These are phyloP conservation scores for Lachancea sp. DNA, from an alignment of 805 yeast species.

Conservation along the genomic window DNA sequence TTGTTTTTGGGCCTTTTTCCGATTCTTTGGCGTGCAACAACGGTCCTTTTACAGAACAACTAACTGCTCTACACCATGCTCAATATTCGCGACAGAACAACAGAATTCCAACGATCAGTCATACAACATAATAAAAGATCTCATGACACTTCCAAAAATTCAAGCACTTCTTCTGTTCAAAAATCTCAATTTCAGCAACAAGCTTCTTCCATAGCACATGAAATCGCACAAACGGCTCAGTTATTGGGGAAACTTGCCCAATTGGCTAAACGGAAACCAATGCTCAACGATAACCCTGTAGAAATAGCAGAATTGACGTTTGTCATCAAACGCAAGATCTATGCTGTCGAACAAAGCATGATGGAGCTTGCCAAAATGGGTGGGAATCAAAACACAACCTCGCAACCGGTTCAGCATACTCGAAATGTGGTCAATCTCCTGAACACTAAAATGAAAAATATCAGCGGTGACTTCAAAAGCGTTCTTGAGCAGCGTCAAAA, in stretches of 20 bases:
- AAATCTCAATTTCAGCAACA: conserved; percentile 58
- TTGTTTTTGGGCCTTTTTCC: too few relatives aligned
- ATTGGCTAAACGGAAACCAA: conserved; percentile 81
- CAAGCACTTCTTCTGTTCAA: conserved; percentile 23
- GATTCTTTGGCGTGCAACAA: too few relatives aligned
- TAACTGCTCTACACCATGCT: too few relatives aligned
- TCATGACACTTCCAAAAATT: conserved; percentile 20
- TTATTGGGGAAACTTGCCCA: conserved; percentile 71
- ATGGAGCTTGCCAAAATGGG: conserved; percentile 54
- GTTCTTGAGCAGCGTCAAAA: conserved; percentile 86
- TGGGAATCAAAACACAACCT: conserved; percentile 34
- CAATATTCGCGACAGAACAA: conserved; percentile 69
- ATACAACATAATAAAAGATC: conserved; percentile 60
- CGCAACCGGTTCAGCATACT: conserved; percentile 52
- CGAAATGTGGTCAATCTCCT: conserved; percentile 81
- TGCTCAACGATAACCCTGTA: conserved; percentile 89
- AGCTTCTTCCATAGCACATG: conserved; percentile 82
- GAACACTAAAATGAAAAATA: conserved; percentile 85
- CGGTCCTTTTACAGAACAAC: too few relatives aligned
- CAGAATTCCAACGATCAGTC: conserved; percentile 90
- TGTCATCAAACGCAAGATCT: conserved; percentile 45
- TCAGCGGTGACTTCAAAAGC: conserved; percentile 82
- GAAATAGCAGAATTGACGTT: conserved; percentile 90
- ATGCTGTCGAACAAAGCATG: conserved; percentile 71
- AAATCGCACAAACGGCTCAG: conserved; percentile 79